Percentiles rank a stretch among this genome's conserved stretches.
Evolutionary conservation across 768 basidiomycete genomes (phyloP).

Genomic region (Hericium rajendrae): DNA sequence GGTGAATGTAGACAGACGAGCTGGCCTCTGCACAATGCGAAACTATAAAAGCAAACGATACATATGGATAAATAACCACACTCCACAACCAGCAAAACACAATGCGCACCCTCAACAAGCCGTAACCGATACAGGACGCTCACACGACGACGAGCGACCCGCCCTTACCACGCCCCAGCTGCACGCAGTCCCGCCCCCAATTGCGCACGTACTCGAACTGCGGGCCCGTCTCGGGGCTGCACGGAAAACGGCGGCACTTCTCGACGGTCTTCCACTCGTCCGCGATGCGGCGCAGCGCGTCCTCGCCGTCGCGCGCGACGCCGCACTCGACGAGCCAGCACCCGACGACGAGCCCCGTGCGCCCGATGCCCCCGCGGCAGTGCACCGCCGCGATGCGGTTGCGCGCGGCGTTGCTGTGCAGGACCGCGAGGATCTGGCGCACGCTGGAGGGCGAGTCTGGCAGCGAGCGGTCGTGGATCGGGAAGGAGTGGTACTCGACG

Average conservation of each 20-base stretch:
- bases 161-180: background rate
- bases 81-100: no score
- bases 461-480: conserved; percentile 63
- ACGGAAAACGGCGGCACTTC: conserved; percentile 66
- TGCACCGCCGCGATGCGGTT: conserved; percentile 65
- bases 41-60: no score
- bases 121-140: no score
- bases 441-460: conserved; percentile 53
- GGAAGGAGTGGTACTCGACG: conserved; percentile 72
- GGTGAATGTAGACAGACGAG: no score
- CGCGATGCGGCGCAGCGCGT: conserved; percentile 56
- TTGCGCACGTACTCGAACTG: conserved; percentile 69
- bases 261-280: conserved; percentile 67
- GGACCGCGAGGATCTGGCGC: conserved; percentile 45
- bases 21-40: no score
- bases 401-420: conserved; percentile 49
- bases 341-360: conserved; percentile 53
- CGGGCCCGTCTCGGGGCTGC: conserved; percentile 71
- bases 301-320: conserved; percentile 48
- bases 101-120: no score
- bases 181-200: conserved; percentile 16
- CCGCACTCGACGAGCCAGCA: conserved; percentile 72
- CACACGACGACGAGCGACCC: no score
- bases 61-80: no score
- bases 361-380: conserved; percentile 70